These are phyloP conservation scores for Stemphylium lycopersici DNA, from an alignment of 2,329 filamentous ascomycete genomes.

Conservation along the genomic window DNA sequence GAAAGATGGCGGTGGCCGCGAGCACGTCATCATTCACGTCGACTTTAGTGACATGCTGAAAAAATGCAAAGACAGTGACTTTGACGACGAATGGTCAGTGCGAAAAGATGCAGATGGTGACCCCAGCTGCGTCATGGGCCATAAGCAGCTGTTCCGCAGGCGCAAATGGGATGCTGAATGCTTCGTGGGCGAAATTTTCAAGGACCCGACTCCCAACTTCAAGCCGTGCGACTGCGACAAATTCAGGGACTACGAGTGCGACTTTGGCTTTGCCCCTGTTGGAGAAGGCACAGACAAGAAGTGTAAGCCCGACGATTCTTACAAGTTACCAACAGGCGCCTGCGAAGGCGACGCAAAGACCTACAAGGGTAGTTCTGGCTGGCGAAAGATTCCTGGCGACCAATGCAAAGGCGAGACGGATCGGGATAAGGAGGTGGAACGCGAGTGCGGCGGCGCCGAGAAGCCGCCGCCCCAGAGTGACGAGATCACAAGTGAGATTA, in stretches of 20 bases:
- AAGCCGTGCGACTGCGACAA: slow-evolving; percentile 82
- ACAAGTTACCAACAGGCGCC: slow-evolving; percentile 71
- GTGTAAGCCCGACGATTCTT: slow-evolving; percentile 69
- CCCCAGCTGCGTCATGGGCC: slow-evolving; percentile 91
- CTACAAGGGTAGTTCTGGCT: slow-evolving; percentile 87
- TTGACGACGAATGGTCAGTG: slow-evolving; percentile 83
- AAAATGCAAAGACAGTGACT: slow-evolving; percentile 76
- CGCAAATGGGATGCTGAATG: slow-evolving; percentile 89
- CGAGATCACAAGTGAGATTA: slow-evolving; percentile 67
- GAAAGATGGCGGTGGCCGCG: slow-evolving; percentile 54
- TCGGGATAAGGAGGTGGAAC: slow-evolving; percentile 64
- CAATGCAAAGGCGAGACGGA: slow-evolving; percentile 53
- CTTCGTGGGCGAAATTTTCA: slow-evolving; percentile 85
- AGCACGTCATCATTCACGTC: slow-evolving; percentile 73
- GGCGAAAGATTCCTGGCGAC: slow-evolving; percentile 79
- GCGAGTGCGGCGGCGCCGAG: slow-evolving; percentile 70
- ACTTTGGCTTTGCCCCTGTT: slow-evolving; percentile 79
- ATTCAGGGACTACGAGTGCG: slow-evolving; percentile 85
- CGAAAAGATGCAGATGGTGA: slow-evolving; percentile 80
- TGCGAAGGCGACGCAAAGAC: slow-evolving; percentile 75
- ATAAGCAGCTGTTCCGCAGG: slow-evolving; percentile 84
- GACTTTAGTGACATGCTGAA: slow-evolving; percentile 82
- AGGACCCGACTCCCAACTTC: slow-evolving; percentile 72
- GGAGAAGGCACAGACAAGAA: slow-evolving; percentile 60
- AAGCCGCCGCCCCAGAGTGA: slow-evolving; percentile 65